phyloP scores from a whole-genome alignment of 2,329 filamentous ascomycete genomes.

The Cadophora malorum region DNA sequence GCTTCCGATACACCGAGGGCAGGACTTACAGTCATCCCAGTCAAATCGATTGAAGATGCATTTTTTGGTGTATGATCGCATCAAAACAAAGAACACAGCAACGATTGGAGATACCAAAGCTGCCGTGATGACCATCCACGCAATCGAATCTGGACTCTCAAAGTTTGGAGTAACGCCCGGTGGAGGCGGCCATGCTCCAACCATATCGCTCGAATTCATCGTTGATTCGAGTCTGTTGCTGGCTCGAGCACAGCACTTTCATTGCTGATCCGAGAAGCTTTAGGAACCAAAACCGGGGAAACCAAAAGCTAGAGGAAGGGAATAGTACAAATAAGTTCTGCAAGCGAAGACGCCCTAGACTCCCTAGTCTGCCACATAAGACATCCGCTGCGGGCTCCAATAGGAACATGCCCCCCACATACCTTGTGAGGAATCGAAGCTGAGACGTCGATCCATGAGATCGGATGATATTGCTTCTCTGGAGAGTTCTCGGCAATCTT shows the following conservation, averaged over 20 bases:
- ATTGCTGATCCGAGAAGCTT: not conserved
- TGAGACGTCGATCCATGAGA: not conserved
- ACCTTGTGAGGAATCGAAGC: not conserved
- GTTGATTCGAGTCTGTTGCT: not conserved
- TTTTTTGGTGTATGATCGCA: conserved; percentile 18
- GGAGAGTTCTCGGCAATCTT: not conserved
- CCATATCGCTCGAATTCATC: conserved; percentile 11
- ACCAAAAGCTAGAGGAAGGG: not conserved
- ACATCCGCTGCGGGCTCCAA: conserved; percentile 2
- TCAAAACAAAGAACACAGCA: conserved; percentile 20
- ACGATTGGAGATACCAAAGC: conserved; percentile 9
- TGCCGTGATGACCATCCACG: conserved; percentile 10
- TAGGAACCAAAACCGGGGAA: not conserved
- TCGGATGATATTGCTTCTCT: conserved; percentile 1
- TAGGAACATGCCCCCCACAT: not conserved
- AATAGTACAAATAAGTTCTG: not conserved
- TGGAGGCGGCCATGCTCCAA: conserved; percentile 18
- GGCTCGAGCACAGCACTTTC: not conserved
- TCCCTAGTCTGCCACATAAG: not conserved
- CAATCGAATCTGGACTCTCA: conserved; percentile 17
- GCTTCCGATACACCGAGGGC: not conserved
- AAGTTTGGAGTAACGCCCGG: conserved; percentile 21
- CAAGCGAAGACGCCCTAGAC: not conserved
- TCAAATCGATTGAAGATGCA: conserved; percentile 12
- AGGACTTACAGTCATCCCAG: conserved; percentile 20